phyloP scores from a whole-genome alignment of 192 early-diverging fungal genomes.

The Umbelopsis ramanniana region DNA sequence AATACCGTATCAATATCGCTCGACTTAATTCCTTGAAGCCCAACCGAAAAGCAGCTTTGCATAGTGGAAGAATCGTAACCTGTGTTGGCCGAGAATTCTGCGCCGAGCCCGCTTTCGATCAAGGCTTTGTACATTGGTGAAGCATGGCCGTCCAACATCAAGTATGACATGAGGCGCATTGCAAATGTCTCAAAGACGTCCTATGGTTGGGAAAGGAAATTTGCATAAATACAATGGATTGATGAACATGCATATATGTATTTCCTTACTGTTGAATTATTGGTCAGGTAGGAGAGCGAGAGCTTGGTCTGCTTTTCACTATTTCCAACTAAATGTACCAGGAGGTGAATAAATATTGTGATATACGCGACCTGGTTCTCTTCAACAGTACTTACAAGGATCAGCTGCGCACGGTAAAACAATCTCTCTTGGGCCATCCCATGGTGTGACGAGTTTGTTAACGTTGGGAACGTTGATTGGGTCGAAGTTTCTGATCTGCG shows the following conservation, averaged over 20 bases:
- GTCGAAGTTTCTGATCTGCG: slow-evolving; percentile 60
- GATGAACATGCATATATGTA: neutral
- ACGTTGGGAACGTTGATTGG: slow-evolving; percentile 50
- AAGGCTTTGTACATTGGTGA: slow-evolving; percentile 94
- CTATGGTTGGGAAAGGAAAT: slow-evolving; percentile 36
- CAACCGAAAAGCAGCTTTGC: slow-evolving; percentile 79
- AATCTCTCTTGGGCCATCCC: slow-evolving; percentile 51
- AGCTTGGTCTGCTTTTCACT: slow-evolving; percentile 82
- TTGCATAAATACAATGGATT: neutral
- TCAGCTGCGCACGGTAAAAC: slow-evolving; percentile 65
- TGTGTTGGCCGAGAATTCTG: slow-evolving; percentile 88
- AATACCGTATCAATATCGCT: slow-evolving; percentile 64
- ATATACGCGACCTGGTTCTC: neutral
- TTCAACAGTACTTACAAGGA: slow-evolving; percentile 52
- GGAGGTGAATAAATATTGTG: neutral
- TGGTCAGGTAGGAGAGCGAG: slow-evolving; percentile 72
- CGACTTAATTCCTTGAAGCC: slow-evolving; percentile 82
- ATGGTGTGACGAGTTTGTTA: slow-evolving; percentile 59
- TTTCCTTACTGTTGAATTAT: slow-evolving; percentile 64
- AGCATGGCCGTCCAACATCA: slow-evolving; percentile 87
- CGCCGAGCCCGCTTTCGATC: slow-evolving; percentile 88
- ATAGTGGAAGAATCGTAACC: slow-evolving; percentile 82
- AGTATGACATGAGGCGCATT: slow-evolving; percentile 74
- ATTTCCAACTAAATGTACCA: slow-evolving; percentile 53
- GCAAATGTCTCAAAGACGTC: slow-evolving; percentile 86